Evolutionary conservation across 345 rosid species (phyloP), one percentile per base, ranked within the genome.

Genomic region (Capsella bursapastoris): DNA sequence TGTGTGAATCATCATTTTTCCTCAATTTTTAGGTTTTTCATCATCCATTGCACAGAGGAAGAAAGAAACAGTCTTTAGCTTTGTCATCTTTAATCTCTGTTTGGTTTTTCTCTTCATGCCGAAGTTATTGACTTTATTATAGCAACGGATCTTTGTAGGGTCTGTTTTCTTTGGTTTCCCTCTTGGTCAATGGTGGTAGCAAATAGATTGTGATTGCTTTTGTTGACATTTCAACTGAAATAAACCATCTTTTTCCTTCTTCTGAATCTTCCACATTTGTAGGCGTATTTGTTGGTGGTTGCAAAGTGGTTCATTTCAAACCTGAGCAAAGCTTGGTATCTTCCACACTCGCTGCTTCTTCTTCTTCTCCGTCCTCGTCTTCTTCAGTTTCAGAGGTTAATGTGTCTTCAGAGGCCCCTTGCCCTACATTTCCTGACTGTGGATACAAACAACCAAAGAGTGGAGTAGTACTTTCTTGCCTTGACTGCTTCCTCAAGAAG

Each of bases 271-370:
- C 48, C 12, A 73, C 64, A 37, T 57, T 37, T 63, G 65, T 75
- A 95, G 99, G 97, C 28, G 83, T 95, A 38, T 95, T 78, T 82
- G 97, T 95, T 15, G 99, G 99, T 60, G 97, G 97, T 76, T 86
- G 92, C 88, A 95, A 95, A 82, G 93, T 95, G 64, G 97, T 95
- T 71, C 99, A 92, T 68, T 95, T 95, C 82, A 87, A 85, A 71
- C 97, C 97, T 48, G 86, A 88, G 76, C 80, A 64, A 3, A 83
- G 67, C 62, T 57, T 84, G 38, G 76, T 79, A 77, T 78, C 75
- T 47, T 9, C 75, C 7, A 48, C 50, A 71, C 57, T 18, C 1
- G 12, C 74, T 34, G 6, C 37, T 34, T 34, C 35, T n/a, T 70
- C 74, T 13, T 58, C 74, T 12, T 68, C 64, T 6, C 29, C 64